phyloP scores from a whole-genome alignment of 805 yeast genomes.

The Zygosaccharomyces lentus region DNA sequence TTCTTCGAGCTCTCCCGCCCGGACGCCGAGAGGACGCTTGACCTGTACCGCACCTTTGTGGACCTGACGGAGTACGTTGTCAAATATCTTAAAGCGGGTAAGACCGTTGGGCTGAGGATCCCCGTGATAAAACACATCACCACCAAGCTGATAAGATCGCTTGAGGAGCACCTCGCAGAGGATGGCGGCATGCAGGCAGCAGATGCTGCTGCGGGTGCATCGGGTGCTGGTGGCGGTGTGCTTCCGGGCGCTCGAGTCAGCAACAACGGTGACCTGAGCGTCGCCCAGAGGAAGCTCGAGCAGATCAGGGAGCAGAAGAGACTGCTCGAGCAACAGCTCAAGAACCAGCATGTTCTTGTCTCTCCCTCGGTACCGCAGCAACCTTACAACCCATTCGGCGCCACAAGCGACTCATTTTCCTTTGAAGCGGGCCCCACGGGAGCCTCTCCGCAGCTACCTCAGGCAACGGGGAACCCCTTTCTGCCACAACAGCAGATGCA shows the following conservation, averaged over 20 bases:
- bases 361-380: conserved; percentile 30
- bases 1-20: conserved; percentile 85
- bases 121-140: conserved; percentile 98
- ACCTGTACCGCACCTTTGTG: conserved; percentile 79
- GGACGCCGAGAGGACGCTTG: conserved; percentile 84
- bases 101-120: conserved; percentile 83
- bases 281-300: conserved; percentile 35
- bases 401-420: conserved; percentile 16
- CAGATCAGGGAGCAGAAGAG: conserved; percentile 34
- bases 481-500: conserved; percentile 26
- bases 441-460: conserved; percentile 15
- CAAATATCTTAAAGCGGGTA: conserved; percentile 81
- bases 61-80: conserved; percentile 84
- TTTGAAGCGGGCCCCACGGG: conserved; percentile 12
- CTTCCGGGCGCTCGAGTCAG: conserved; percentile 8
- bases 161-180: conserved; percentile 85
- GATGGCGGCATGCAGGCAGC: conserved; percentile 50
- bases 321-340: conserved; percentile 31
- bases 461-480: conserved; percentile 22
- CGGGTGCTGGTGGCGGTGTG: conserved; percentile 14
- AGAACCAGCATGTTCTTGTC: conserved; percentile 27
- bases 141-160: conserved; percentile 78
- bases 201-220: conserved; percentile 5
- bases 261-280: conserved; percentile 17
- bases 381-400: conserved; percentile 34